A percentile compares a stretch with the other conserved stretches of the same genome.
phyloP scores from a whole-genome alignment of 208 protist genomes.

The Willaertia magna region DNA sequence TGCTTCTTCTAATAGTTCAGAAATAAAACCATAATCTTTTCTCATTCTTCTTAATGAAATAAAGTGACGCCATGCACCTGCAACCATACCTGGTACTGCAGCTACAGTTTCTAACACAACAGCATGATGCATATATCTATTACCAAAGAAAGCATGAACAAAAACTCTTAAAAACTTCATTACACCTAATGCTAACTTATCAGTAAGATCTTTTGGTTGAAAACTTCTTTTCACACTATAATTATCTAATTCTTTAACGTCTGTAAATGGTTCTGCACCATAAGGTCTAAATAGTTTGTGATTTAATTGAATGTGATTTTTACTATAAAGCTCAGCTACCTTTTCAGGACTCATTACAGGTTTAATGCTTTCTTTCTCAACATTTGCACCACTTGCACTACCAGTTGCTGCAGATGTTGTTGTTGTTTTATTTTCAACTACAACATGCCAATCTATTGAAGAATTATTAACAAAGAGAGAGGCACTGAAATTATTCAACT shows the following conservation, averaged over 20 bases:
- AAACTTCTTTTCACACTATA: too few species aligned
- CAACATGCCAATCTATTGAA: too few species aligned
- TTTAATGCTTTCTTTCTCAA: too few species aligned
- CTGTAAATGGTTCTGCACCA: not conserved
- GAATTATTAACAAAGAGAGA: too few species aligned
- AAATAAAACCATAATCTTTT: constrained; percentile 72
- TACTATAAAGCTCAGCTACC: too few species aligned
- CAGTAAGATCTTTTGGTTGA: not conserved
- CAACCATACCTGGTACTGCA: constrained; percentile 54
- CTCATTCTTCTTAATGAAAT: constrained; percentile 47
- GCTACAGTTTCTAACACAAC: constrained; percentile 61
- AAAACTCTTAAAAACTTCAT: not conserved
- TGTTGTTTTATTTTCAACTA: too few species aligned
- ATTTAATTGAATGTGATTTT: not conserved
- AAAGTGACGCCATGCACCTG: constrained; percentile 51
- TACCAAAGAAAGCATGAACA: not conserved
- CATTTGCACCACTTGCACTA: too few species aligned
- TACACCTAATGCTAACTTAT: not conserved
- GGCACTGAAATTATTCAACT: too few species aligned
- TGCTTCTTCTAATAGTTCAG: constrained; percentile 68
- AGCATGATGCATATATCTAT: constrained; percentile 25
- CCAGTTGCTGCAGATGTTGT: too few species aligned
- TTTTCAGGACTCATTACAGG: too few species aligned
- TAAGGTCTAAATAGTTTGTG: not conserved
- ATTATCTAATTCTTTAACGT: not conserved